Evolutionary conservation across 2,329 filamentous ascomycete species (phyloP).

Genomic region (Xylariaceae sp.): DNA sequence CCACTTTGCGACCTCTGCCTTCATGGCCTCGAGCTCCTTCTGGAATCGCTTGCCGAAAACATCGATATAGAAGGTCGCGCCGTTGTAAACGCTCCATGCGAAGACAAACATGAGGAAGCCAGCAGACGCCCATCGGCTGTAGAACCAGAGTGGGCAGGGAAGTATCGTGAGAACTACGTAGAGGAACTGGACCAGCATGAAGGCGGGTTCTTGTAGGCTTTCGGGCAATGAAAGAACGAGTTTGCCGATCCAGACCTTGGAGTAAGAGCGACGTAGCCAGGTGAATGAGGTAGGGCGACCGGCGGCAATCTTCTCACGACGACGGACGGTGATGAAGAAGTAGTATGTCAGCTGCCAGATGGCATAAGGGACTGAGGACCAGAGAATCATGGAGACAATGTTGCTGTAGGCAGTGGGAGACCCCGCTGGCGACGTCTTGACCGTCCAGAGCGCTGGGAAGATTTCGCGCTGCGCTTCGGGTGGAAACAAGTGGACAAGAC

Average conservation of each 20-base stretch:
- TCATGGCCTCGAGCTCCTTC: conserved; percentile 87
- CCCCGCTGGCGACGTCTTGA: conserved; percentile 64
- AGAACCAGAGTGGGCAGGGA: conserved; percentile 93
- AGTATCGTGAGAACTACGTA: conserved; percentile 93
- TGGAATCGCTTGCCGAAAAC: conserved; percentile 96
- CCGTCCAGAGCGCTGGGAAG: conserved; percentile 81
- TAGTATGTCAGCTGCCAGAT: conserved; percentile 93
- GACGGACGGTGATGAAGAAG: conserved; percentile 88
- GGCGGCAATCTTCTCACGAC: conserved; percentile 92
- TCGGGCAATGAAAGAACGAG: conserved; percentile 74
- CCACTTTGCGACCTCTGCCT: conserved; percentile 84
- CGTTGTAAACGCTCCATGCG: conserved; percentile 92
- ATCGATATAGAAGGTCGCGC: conserved; percentile 96
- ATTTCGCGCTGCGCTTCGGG: conserved; percentile 58
- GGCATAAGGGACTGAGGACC: conserved; percentile 89
- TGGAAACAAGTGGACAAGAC: conserved; percentile 76
- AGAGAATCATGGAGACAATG: conserved; percentile 79
- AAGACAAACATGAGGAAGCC: conserved; percentile 78
- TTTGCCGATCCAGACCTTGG: conserved; percentile 82
- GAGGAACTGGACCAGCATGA: conserved; percentile 91
- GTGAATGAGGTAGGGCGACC: conserved; percentile 95
- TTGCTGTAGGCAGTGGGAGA: conserved; percentile 73
- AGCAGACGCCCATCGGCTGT: conserved; percentile 74
- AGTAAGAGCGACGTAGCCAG: conserved; percentile 89
- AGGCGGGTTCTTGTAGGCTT: conserved; percentile 74